Evolutionary conservation across 2,329 filamentous ascomycete species (phyloP).

Genomic region (Fusarium austroafricanum): DNA sequence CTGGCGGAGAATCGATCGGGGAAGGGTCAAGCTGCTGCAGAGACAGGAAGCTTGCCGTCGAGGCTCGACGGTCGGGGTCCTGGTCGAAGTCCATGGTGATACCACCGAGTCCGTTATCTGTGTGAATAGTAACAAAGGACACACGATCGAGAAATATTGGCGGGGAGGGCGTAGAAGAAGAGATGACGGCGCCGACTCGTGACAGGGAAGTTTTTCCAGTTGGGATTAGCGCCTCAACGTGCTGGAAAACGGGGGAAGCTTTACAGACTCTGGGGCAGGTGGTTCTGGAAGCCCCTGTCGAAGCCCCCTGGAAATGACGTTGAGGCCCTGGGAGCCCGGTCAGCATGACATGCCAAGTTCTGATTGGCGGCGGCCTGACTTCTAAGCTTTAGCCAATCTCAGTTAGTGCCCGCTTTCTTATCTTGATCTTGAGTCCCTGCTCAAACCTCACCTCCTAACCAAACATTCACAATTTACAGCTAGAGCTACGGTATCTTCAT

Average conservation of each 20-base stretch:
- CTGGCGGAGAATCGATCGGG: conserved; percentile 73
- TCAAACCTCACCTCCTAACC: conserved; percentile 17
- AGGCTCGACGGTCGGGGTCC: conserved; percentile 39
- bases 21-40: conserved; percentile 84
- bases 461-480: conserved; percentile 6
- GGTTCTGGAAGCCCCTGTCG: conserved; percentile 37
- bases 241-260: conserved; percentile 23
- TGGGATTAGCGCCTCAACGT: conserved; percentile 46
- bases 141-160: conserved; percentile 19
- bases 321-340: conserved; percentile 32
- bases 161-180: conserved; percentile 36
- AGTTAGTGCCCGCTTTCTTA: conserved; percentile 1
- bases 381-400: background rate
- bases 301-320: conserved; percentile 43
- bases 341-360: conserved; percentile 32
- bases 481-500: background rate
- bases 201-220: conserved; percentile 38
- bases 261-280: conserved; percentile 36
- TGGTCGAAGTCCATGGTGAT: conserved; percentile 42
- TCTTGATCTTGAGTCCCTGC: conserved; percentile 10
- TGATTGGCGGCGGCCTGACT: conserved; percentile 32
- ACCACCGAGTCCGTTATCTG: conserved; percentile 16
- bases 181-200: conserved; percentile 29
- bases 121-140: background rate
- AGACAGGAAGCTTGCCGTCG: conserved; percentile 61